phyloP scores from a whole-genome alignment of 345 rosid genomes.

The Fremontodendron californicum region DNA sequence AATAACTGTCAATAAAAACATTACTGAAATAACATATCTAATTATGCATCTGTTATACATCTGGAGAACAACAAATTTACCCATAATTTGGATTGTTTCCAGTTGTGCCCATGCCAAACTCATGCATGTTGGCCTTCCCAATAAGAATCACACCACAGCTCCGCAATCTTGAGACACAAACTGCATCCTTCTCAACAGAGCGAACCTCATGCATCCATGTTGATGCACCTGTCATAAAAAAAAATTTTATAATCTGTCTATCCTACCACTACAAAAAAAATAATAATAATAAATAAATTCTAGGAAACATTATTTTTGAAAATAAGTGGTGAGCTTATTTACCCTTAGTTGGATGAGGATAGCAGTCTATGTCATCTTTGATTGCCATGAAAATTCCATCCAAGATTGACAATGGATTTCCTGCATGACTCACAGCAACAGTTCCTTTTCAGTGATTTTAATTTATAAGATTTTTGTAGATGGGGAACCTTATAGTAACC shows the following conservation, averaged over 20 bases:
- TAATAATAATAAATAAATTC: too few species aligned
- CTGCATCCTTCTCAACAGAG: slow-evolving; percentile 58
- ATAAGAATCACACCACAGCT: slow-evolving; percentile 73
- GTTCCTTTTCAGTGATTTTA: background rate
- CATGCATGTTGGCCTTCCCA: slow-evolving; percentile 95
- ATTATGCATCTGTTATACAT: background rate
- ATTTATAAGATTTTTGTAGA: background rate
- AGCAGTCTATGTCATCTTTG: slow-evolving; percentile 87
- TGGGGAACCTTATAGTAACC: background rate
- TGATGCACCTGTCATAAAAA: slow-evolving; percentile 57
- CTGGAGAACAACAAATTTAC: slow-evolving; percentile 37
- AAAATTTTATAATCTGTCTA: slow-evolving; percentile 7
- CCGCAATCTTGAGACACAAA: slow-evolving; percentile 65
- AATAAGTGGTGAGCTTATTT: slow-evolving; percentile 8
- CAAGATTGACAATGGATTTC: slow-evolving; percentile 64
- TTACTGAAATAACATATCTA: background rate
- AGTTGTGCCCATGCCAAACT: slow-evolving; percentile 89
- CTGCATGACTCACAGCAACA: slow-evolving; percentile 37
- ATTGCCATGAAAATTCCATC: slow-evolving; percentile 88
- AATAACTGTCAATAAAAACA: background rate
- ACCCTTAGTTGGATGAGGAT: slow-evolving; percentile 72
- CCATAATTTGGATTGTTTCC: slow-evolving; percentile 92
- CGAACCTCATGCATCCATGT: slow-evolving; percentile 84
- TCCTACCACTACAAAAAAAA: slow-evolving; percentile 1
- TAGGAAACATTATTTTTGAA: background rate